Evolutionary conservation across 1,284 basidiomycete species (phyloP).

Genomic region (Austroboletus niveus): DNA sequence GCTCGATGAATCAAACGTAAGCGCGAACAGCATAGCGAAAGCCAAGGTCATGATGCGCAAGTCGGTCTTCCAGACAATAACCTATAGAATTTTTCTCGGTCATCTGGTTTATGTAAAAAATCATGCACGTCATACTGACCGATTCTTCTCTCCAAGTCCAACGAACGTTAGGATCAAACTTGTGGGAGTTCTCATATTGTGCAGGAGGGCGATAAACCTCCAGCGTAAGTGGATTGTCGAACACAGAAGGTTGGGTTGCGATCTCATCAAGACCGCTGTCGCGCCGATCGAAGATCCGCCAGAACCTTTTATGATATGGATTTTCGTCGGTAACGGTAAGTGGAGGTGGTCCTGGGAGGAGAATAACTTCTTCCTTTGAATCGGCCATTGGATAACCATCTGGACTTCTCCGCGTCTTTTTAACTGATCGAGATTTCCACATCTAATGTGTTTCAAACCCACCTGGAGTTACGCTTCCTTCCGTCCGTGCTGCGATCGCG

Average conservation of each 20-base stretch:
- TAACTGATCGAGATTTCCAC: background rate
- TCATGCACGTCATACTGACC: conserved; percentile 32
- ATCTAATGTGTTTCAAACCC: background rate
- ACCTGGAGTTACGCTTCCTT: background rate
- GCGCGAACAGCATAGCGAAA: conserved; percentile 59
- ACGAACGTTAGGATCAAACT: conserved; percentile 63
- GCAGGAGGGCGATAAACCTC: conserved; percentile 55
- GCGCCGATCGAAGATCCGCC: conserved; percentile 25
- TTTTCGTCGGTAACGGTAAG: conserved; percentile 29
- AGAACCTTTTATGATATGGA: conserved; percentile 1
- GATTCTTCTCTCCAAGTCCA: conserved; percentile 72
- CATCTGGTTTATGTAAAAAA: conserved; percentile 6
- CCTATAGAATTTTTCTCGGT: conserved; percentile 29
- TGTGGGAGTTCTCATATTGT: conserved; percentile 59
- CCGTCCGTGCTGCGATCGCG: background rate
- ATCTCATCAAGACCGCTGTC: conserved; percentile 43
- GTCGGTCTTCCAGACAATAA: conserved; percentile 60
- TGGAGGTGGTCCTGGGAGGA: background rate
- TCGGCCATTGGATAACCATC: background rate
- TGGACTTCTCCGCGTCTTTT: background rate
- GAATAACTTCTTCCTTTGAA: background rate
- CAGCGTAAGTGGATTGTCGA: conserved; percentile 53
- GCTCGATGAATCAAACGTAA: conserved; percentile 59
- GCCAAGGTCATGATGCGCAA: conserved; percentile 64
- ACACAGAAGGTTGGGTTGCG: conserved; percentile 60